A percentile compares a stretch with the other conserved stretches of the same genome.
These are phyloP conservation scores for Aspergillus cavernicola DNA, from an alignment of 495 filamentous ascomycete genomes.

Conservation along the genomic window DNA sequence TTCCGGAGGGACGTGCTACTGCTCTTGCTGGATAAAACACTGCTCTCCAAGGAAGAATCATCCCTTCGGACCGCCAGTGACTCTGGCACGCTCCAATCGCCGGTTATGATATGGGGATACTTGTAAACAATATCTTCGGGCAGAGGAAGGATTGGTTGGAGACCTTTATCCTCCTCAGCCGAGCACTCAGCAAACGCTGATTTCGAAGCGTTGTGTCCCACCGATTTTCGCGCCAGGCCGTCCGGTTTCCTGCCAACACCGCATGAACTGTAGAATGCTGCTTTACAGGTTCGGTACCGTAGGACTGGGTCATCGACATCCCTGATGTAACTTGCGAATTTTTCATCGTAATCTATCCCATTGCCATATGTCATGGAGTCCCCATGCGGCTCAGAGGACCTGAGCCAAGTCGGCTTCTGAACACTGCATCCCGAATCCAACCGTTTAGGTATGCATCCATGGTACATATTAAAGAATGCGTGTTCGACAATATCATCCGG, in stretches of 20 bases:
- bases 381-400: slow-evolving; percentile 40
- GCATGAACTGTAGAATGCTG: slow-evolving; percentile 46
- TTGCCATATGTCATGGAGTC: slow-evolving; percentile 46
- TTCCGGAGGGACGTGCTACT: slow-evolving; percentile 24
- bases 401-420: slow-evolving; percentile 45
- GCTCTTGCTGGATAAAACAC: slow-evolving; percentile 30
- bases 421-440: slow-evolving; percentile 41
- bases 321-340: slow-evolving; percentile 36
- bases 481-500: slow-evolving; percentile 81
- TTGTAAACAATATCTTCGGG: slow-evolving; percentile 64
- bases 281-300: slow-evolving; percentile 42
- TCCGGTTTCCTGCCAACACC: slow-evolving; percentile 50
- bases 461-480: slow-evolving; percentile 69
- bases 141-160: slow-evolving; percentile 67
- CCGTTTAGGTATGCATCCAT: slow-evolving; percentile 47
- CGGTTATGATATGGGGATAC: slow-evolving; percentile 37
- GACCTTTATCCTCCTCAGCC: slow-evolving; percentile 64
- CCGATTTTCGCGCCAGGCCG: slow-evolving; percentile 38
- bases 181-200: slow-evolving; percentile 66
- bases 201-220: slow-evolving; percentile 44
- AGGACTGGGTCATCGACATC: slow-evolving; percentile 37
- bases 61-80: slow-evolving; percentile 24
- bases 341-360: slow-evolving; percentile 45
- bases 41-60: slow-evolving; percentile 29
- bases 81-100: slow-evolving; percentile 43